Conservation (phyloP, 2,329 filamentous ascomycete genomes). For the Graphium sp. region DNA sequence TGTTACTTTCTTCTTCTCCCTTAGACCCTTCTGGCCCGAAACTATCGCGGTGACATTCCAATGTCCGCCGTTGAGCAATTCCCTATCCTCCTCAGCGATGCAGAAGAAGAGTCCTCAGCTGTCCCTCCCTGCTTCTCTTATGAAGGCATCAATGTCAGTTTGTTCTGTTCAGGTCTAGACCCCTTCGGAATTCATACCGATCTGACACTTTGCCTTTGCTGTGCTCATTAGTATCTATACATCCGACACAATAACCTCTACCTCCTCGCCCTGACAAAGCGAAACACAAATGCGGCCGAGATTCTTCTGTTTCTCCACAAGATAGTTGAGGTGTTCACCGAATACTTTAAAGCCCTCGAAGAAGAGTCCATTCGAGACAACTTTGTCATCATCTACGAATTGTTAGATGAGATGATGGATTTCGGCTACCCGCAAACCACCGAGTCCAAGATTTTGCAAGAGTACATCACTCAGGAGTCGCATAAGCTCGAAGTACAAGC, state of each 20-base stretch:
- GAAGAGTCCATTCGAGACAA: constrained; percentile 98
- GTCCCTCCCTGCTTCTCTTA: constrained; percentile 96
- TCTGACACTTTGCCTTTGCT: constrained; percentile 7
- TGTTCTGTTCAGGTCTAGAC: too few species aligned
- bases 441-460: constrained; percentile 94
- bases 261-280: constrained; percentile 91
- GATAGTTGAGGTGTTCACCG: constrained; percentile 95
- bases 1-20: constrained; percentile 1
- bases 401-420: constrained; percentile 99
- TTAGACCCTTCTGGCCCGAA: constrained; percentile 92
- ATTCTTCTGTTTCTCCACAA: constrained; percentile 97
- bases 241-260: constrained; percentile 99
- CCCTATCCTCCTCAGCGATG: constrained; percentile 85
- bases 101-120: constrained; percentile 96
- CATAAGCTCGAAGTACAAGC: constrained; percentile 97
- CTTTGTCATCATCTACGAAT: constrained; percentile 97
- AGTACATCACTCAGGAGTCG: constrained; percentile 98
- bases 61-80: constrained; percentile 99
- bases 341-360: constrained; percentile 98
- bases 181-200: too few species aligned
- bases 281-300: constrained; percentile 97
- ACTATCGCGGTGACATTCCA: constrained; percentile 95
- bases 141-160: constrained; percentile 87
- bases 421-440: constrained; percentile 98
- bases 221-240: constrained; percentile 67